Conservation (phyloP, 768 basidiomycete genomes). For the Pholiota microspora region DNA sequence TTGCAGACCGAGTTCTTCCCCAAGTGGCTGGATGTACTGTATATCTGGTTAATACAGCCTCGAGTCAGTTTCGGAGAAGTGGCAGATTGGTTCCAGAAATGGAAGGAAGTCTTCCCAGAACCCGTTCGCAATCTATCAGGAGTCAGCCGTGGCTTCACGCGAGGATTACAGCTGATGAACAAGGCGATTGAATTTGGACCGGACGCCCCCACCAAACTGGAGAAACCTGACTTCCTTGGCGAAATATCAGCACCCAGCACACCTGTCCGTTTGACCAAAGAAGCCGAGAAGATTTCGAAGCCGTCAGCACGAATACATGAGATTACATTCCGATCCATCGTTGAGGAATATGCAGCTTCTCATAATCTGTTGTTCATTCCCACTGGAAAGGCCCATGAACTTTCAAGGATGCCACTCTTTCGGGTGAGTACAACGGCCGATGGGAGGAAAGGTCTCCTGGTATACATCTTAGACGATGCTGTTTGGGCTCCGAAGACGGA, state of each 20-base stretch:
- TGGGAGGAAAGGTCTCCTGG: constrained; percentile 82
- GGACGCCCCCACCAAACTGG: constrained; percentile 65
- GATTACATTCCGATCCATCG: constrained; percentile 90
- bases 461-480: constrained; percentile 91
- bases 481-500: constrained; percentile 73
- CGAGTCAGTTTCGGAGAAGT: constrained; percentile 89
- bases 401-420: constrained; percentile 87
- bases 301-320: constrained; percentile 64
- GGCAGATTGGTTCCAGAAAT: constrained; percentile 88
- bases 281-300: constrained; percentile 33
- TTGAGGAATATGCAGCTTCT: constrained; percentile 83
- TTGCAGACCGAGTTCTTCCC: constrained; percentile 94
- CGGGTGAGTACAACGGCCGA: constrained; percentile 75
- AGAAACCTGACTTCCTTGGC: constrained; percentile 63
- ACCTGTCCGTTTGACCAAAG: constrained; percentile 24
- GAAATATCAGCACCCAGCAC: constrained; percentile 37
- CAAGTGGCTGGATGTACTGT: constrained; percentile 91
- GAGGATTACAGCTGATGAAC: constrained; percentile 92
- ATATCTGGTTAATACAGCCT: constrained; percentile 92
- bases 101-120: constrained; percentile 81
- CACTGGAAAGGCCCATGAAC: constrained; percentile 79
- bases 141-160: constrained; percentile 78
- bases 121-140: constrained; percentile 62
- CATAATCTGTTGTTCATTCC: constrained; percentile 91
- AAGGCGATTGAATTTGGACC: constrained; percentile 86